Conservation (phyloP, 768 basidiomycete species). For the Naganishia vaughanmartiniae region DNA sequence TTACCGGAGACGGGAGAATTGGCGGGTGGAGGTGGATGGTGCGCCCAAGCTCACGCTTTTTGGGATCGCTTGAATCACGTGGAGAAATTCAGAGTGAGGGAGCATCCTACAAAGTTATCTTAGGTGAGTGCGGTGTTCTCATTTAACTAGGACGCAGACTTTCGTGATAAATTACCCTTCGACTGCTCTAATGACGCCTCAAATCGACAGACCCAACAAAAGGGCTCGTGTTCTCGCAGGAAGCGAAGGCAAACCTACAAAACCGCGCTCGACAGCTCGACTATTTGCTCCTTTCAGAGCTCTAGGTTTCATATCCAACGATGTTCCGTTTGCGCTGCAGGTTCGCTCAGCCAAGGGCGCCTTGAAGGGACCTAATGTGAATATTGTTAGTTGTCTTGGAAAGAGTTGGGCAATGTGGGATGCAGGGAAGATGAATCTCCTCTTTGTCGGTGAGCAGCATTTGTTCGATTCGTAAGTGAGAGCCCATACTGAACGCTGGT, state of each 20-base stretch:
- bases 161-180: too few species aligned
- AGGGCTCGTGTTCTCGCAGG: constrained; percentile 12
- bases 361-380: constrained; percentile 75
- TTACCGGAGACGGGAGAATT: too few species aligned
- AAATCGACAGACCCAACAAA: constrained; percentile 15
- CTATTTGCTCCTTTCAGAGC: constrained; percentile 93
- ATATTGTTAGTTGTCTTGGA: constrained; percentile 82
- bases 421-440: constrained; percentile 81
- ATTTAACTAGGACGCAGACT: too few species aligned
- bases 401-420: constrained; percentile 94
- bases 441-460: constrained; percentile 79
- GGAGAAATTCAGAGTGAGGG: neutral
- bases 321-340: constrained; percentile 83
- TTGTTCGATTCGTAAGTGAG: neutral
- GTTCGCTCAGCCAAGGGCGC: constrained; percentile 79
- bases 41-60: neutral
- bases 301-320: constrained; percentile 88
- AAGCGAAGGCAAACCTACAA: constrained; percentile 1
- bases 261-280: constrained; percentile 31
- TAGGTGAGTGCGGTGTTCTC: too few species aligned
- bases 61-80: neutral
- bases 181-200: neutral
- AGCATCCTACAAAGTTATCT: neutral
- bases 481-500: constrained; percentile 1
- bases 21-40: neutral